Conservation (phyloP, 768 basidiomycete species). For the Boletus pseudo-olivaceus region DNA sequence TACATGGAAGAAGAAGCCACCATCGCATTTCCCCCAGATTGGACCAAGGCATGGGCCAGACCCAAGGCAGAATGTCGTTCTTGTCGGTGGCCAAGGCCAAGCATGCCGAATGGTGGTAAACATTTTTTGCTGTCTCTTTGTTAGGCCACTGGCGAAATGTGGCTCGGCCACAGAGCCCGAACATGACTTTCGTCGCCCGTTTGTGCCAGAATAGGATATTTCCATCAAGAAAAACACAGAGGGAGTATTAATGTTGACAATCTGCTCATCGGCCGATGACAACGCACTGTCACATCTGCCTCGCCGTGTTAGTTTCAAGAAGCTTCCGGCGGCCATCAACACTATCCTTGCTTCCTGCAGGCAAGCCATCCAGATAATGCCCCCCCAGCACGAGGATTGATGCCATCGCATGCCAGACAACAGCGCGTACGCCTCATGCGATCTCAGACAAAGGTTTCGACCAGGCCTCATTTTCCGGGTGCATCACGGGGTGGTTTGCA, state of each 20-base stretch:
- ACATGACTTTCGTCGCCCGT: not conserved
- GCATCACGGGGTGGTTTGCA: not conserved
- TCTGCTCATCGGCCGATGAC: not conserved
- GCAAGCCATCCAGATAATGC: not conserved
- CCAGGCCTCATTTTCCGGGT: not conserved
- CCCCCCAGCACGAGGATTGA: not conserved
- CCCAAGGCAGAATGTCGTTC: not conserved
- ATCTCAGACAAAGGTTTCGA: not conserved
- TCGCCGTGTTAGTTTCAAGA: not conserved
- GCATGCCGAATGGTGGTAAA: not conserved
- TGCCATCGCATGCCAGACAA: not conserved
- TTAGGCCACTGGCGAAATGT: too few relatives aligned
- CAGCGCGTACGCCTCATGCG: slow-evolving; percentile 8
- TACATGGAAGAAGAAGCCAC: slow-evolving; percentile 1
- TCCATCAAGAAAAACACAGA: not conserved
- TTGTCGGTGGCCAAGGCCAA: not conserved
- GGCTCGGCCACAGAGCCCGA: too few relatives aligned
- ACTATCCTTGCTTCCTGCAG: not conserved
- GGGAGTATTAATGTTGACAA: not conserved
- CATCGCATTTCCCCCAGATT: not conserved
- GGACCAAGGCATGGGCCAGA: not conserved
- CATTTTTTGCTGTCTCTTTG: not conserved
- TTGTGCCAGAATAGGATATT: not conserved
- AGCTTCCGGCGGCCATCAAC: not conserved
- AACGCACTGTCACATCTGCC: not conserved